Base-by-base conservation (phyloP, 2,329 filamentous ascomycete genomes). In the Cladophialophora chaetospira region DNA sequence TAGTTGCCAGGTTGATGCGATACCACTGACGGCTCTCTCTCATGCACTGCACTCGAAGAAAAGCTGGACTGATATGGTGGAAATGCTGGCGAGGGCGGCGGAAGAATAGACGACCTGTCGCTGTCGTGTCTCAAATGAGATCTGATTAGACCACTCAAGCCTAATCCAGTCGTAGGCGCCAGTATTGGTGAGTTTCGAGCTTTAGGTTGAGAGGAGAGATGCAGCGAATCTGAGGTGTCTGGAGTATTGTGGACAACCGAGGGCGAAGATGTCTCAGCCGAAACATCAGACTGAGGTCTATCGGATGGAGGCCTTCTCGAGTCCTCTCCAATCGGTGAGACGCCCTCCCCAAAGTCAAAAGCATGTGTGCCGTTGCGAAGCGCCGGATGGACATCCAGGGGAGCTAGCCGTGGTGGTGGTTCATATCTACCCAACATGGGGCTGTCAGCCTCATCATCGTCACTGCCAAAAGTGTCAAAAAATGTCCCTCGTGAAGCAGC, bases 71-170 rank as follows among this genome's bases (percentile, higher is more conserved):
- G 38, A n/a, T 26, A 33, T 15, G 38, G 54, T 40, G 35, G 29
- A 31, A 33, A 48, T n/a, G 60, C 73, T 36, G 71, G 75, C 8
- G 76, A 76, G 21, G 73, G 74, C 54, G 74, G 75, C 23, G 82
- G 84, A 64, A 90, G 91, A 23, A 94, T 79, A 0, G 91, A 95
- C 0, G 93, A 97, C 11, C 85, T 82, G 57, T 87, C 87, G 73
- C 93, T 97, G 62, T 87, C 85, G 29, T 85, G 85, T 48, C 94
- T 85, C 36, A 97, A 76, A 76, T 97, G 94, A 60, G 92, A 87
- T 28, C 88, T 85, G 43, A 96, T 86, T 77, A 96, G 82, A 1
- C 88, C 88, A 66, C 87, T 93, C 13, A 97, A 78, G 1, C 89
- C 91, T 15, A 73, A 63, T 2, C 71, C 73, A n/a, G 62, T 53